Base-by-base conservation (phyloP, 768 basidiomycete species). In the Pholiota molesta region DNA sequence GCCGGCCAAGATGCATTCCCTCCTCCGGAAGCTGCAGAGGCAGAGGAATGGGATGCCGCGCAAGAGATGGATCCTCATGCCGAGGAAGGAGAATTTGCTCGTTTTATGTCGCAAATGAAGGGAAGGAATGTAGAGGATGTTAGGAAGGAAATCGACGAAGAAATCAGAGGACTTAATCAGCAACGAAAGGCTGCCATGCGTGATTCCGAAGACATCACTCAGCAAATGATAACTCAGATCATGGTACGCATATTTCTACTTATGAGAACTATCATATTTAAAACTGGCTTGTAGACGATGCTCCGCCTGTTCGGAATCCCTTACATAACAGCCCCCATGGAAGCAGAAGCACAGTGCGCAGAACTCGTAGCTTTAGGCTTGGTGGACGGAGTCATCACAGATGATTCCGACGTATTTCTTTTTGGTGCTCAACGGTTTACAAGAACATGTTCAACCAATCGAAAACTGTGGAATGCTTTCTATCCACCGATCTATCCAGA, bases 361-460 rank as follows among this genome's bases (percentile, higher is more conserved):
- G 89, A 94, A 66, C 88, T 99, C 9, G 89, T 94, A 8, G 78
- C 85, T 5, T 81, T 98, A 14, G 86, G 88, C 16, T 82, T 99
- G 29, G 97, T 97, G 39, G 95, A 99, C 65, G 97, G 97, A 0
- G 91, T 99, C 58, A 99, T 99, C 73, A 99, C 97, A 0, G 97
- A 99, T 73, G 97, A 99, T 74, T 97, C 95, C 5, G 97, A 99
- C 71, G 95, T 99, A 53, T 99, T 99, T 77, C 88, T 99, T 53
- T 99, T 99, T 67, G 97, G 97, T 33, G 97, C 94, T 23, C 77
- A 85, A 66, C 89, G 95, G 94, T 99, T 19, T 97, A 92, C 83
- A 97, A 97, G 77, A 99, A 99, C 73, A 97, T 99, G 92, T 99
- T 99, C 80, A 98, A 99, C 73, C 97, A 99, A 75, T 92, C 93